Evolutionary conservation across 352 stramenopile species (phyloP), one percentile per base, ranked within the genome.

Genomic region (Phytophthora hibernalis): DNA sequence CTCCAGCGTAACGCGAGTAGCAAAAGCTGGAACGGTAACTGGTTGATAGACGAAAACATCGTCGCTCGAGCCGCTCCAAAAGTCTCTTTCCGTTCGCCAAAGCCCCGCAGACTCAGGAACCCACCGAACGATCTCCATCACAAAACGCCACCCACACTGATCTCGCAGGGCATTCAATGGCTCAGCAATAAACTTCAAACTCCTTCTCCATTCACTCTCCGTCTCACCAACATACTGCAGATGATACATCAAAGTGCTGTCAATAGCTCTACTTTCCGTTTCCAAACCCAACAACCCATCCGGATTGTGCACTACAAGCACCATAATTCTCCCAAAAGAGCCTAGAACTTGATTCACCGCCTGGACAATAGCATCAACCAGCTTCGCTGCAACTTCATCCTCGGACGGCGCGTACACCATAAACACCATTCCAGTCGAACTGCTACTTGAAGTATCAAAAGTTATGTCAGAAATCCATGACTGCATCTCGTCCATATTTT

Each of bases 21-120:
- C 30, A 92, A 26, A 1, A 93, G 43, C 45, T 95, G 87, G 65
- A 95, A 92, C 21, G 87, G 82, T 15, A 93, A 50, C 24, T 83
- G 79, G 26, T 65, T 68, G 24, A 68, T 72, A 1, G 68, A 77
- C 16, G 69, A 54, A 48, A 85, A 76, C 55, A 90, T 76, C 5
- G 62, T 54, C 0, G 55, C 54, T 35, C 50, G 45, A 1, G 37
- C 55, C 20, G 44, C 37, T 28, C 38, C 55, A 5, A 71, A 58
- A 28, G 18, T 16, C 10, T 67, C 20, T 15, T 30, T 13, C 21
- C 20, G 2, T 42, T 38, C 1, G 13, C 28, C 35, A 30, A 20
- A 2, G 1, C 20, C 30, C 12, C 26, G 22, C 16, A 6, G 47
- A 56, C 12, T 40, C 49, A 5, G 37, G 21, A 22, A 77, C 48